A percentile compares a stretch with the other conserved stretches of the same genome.
phyloP scores from a whole-genome alignment of 2,329 filamentous ascomycete genomes.

The Ceratocystis colombiana region DNA sequence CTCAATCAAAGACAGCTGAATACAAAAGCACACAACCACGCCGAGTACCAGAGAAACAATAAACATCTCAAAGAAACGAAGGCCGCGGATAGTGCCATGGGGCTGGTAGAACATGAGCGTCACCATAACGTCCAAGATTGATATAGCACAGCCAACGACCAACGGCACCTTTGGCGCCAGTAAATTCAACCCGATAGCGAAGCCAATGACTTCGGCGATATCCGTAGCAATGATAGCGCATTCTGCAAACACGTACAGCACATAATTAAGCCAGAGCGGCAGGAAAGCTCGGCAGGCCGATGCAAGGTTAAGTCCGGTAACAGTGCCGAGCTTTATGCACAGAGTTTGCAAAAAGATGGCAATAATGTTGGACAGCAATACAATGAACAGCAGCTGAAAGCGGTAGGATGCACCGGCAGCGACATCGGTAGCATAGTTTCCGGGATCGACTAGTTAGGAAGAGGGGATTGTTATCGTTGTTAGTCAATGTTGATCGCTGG shows the following conservation, averaged over 20 bases:
- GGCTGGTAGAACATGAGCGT: conserved; percentile 58
- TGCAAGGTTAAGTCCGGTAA: conserved; percentile 57
- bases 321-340: conserved; percentile 58
- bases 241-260: conserved; percentile 54
- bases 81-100: conserved; percentile 46
- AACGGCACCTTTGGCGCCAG: conserved; percentile 54
- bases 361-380: conserved; percentile 59
- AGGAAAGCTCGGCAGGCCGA: conserved; percentile 56
- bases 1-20: conserved; percentile 54
- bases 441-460: conserved; percentile 41
- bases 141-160: conserved; percentile 58
- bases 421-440: conserved; percentile 62
- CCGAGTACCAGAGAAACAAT: conserved; percentile 55
- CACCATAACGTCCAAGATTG: conserved; percentile 57
- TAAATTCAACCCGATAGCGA: conserved; percentile 58
- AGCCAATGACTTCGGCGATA: conserved; percentile 62
- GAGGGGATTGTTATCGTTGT: background rate
- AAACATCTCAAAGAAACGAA: conserved; percentile 55
- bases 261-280: conserved; percentile 53
- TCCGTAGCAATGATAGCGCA: conserved; percentile 61
- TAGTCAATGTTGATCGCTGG: background rate
- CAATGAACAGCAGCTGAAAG: conserved; percentile 57
- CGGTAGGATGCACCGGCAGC: conserved; percentile 56
- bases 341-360: conserved; percentile 61
- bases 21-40: conserved; percentile 60